A percentile compares a stretch with the other conserved stretches of the same genome.
Evolutionary conservation across 2,329 filamentous ascomycete species (phyloP).

Genomic region (Aspergillus sp.): DNA sequence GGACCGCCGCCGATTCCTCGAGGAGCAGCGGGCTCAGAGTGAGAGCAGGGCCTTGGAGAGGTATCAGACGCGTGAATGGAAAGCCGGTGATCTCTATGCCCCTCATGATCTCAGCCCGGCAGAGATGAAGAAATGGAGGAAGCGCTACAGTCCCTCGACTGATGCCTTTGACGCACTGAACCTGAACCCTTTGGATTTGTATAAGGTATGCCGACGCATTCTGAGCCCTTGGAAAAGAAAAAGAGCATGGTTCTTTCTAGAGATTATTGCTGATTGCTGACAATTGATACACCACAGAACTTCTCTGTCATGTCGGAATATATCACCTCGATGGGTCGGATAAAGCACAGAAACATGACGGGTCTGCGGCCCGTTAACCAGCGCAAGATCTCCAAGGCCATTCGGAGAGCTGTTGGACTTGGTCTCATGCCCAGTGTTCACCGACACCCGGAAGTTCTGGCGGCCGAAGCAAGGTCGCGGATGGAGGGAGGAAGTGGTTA

Average conservation of each 20-base stretch:
- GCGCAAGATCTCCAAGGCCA: constrained; percentile 87
- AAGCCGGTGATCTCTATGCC: constrained; percentile 80
- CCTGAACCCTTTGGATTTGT: constrained; percentile 79
- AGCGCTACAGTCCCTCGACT: constrained; percentile 53
- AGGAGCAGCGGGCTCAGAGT: constrained; percentile 39
- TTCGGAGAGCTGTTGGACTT: constrained; percentile 82
- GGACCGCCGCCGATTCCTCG: constrained; percentile 37
- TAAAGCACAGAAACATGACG: constrained; percentile 73
- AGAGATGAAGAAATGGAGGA: constrained; percentile 82
- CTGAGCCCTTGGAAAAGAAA: constrained; percentile 11
- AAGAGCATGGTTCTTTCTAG: background rate
- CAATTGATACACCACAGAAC: constrained; percentile 61
- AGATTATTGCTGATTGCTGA: constrained; percentile 13
- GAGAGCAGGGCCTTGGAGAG: constrained; percentile 44
- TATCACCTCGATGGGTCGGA: constrained; percentile 80
- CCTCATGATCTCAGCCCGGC: constrained; percentile 79
- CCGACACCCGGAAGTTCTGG: constrained; percentile 79
- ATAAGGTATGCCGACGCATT: constrained; percentile 67
- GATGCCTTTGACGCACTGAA: constrained; percentile 81
- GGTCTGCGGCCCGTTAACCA: constrained; percentile 87
- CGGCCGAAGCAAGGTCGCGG: constrained; percentile 36
- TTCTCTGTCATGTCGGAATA: constrained; percentile 90
- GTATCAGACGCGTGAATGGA: constrained; percentile 66
- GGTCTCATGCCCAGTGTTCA: constrained; percentile 92
- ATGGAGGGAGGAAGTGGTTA: constrained; percentile 27